phyloP scores from a whole-genome alignment of 768 basidiomycete species.

The Lactarius vividus region DNA sequence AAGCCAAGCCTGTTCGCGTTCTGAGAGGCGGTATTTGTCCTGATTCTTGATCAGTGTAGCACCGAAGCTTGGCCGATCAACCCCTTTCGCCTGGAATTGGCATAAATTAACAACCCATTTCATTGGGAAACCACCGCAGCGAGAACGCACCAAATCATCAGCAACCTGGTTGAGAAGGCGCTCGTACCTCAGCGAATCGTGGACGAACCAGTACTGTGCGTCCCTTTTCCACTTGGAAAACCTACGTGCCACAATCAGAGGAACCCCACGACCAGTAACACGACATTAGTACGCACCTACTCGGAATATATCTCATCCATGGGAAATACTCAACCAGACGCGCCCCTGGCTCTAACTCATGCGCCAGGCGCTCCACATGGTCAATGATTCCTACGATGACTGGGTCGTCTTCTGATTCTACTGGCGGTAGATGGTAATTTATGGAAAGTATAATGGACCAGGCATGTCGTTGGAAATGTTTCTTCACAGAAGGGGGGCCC shows the following conservation, averaged over 20 bases:
- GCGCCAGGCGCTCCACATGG: not conserved
- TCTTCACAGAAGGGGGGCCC: constrained; percentile 33
- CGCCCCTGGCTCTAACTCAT: not conserved
- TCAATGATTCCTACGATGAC: not conserved
- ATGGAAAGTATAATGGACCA: constrained; percentile 31
- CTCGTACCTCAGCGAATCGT: not conserved
- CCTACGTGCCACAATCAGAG: not conserved
- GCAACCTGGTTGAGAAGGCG: not conserved
- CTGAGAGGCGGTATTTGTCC: constrained; percentile 7
- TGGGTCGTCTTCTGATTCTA: constrained; percentile 17
- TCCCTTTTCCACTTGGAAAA: not conserved
- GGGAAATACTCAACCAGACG: not conserved
- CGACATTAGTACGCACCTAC: not conserved
- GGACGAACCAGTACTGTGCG: not conserved
- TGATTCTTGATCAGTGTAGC: constrained; percentile 6
- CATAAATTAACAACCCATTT: not conserved
- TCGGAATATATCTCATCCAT: not conserved
- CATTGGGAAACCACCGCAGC: not conserved
- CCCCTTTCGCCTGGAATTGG: not conserved
- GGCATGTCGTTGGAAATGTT: constrained; percentile 32
- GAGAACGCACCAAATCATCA: not conserved
- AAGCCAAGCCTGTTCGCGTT: constrained; percentile 18
- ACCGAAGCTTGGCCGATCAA: constrained; percentile 4
- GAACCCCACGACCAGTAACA: not conserved
- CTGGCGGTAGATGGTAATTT: constrained; percentile 5